Evolutionary conservation across 176 grass and related monocot genomes (phyloP), one percentile per base, ranked within the genome.

Genomic region (Ensete glaucum): DNA sequence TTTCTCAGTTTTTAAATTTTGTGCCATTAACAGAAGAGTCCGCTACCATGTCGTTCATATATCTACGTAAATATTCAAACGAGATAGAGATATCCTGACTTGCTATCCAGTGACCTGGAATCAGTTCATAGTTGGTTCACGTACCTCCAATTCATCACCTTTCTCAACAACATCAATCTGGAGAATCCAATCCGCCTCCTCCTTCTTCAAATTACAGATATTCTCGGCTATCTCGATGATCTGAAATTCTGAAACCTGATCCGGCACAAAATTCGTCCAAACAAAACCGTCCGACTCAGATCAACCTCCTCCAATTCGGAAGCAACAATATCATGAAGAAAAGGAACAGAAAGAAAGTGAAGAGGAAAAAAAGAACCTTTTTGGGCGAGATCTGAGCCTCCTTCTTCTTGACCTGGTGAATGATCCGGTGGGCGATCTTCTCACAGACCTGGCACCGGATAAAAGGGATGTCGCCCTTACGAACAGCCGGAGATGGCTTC

Each of bases 131-230:
- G 67, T 51, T 70, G 2, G 43, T 52, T n/a, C 15, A 51, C 43
- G 21, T 86, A 97, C 94, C 94, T 97, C 86, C 72, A 97, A 82
- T 78, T 78, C 91, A 50, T 93, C 80, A 58, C 90, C 94, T 29
- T 93, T 97, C 86, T 97, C 90, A 58, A 91, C 82, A 77, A 97
- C 86, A 34, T 97, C 94, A 73, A 97, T 97, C 77, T 87, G 85
- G 50, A 91, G 90, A 76, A 93, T 89, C 94, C 94, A 93, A 76
- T 97, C 94, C 10, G 90, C 90, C 84, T 97, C 88, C 80, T 93
- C 90, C 88, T 97, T 97, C 94, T 97, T 97, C 34, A 97, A 64
- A 81, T 93, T 97, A 53, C 94, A 97, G 19, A 97, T 86, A 80
- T 90, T 93, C 88, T 97, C 94, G 22, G 90, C 85, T 82, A 93